Evolutionary conservation across 2,329 filamentous ascomycete species (phyloP).

Genomic region (Sclerotinia sclerotiorum): DNA sequence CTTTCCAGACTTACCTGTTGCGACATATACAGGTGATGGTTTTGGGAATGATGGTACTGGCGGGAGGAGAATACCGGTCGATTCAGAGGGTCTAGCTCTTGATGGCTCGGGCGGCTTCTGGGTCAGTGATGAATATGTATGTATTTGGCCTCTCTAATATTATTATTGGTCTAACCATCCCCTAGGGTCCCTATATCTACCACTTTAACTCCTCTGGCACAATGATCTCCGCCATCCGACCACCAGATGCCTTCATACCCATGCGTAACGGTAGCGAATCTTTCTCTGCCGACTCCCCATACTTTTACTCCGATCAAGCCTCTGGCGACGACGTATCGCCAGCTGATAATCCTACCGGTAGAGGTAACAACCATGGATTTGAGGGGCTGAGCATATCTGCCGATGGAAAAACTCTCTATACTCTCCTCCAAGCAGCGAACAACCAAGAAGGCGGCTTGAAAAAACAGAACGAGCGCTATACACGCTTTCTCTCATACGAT

Average conservation of each 20-base stretch:
- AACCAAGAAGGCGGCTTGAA: constrained; percentile 60
- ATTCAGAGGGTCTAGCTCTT: constrained; percentile 66
- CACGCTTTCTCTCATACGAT: constrained; percentile 64
- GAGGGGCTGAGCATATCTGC: constrained; percentile 65
- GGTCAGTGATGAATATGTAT: constrained; percentile 59
- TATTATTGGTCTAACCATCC: not conserved
- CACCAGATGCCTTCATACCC: constrained; percentile 64
- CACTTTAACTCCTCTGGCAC: constrained; percentile 58
- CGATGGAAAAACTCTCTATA: constrained; percentile 63
- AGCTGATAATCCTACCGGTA: constrained; percentile 58
- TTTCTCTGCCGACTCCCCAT: constrained; percentile 65
- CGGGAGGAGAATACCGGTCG: constrained; percentile 59
- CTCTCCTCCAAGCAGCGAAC: constrained; percentile 64
- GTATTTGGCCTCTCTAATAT: not conserved
- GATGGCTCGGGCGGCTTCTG: constrained; percentile 62
- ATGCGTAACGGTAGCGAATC: constrained; percentile 59
- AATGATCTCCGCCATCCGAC: constrained; percentile 63
- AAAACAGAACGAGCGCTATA: constrained; percentile 54
- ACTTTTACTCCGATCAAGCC: constrained; percentile 51
- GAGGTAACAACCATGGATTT: constrained; percentile 74
- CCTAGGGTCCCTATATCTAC: constrained; percentile 63
- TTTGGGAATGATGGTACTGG: constrained; percentile 62
- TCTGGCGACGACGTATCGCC: constrained; percentile 51
- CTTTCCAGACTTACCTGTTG: constrained; percentile 61
- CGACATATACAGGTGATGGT: constrained; percentile 65